Base-by-base conservation (phyloP, 2,329 filamentous ascomycete species). In the Diplodia intermedia region DNA sequence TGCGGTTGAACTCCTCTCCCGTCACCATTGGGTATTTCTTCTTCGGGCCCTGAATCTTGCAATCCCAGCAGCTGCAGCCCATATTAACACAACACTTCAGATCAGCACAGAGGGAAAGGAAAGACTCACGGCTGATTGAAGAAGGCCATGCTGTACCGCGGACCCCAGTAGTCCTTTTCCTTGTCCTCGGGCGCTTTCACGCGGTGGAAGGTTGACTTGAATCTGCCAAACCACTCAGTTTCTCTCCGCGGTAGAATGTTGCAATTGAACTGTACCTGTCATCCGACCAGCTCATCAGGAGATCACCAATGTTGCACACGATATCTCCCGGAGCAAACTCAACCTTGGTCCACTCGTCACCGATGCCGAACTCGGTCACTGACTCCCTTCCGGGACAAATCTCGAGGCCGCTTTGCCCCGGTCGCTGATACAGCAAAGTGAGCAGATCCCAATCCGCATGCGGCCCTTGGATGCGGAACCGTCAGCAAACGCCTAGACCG, bases 271-370 rank as follows among this genome's bases (percentile, higher is more conserved):
- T 29, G 12, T 52, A 62, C 60, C 60, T 63, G 29, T 90, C 89
- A 73, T 90, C 88, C 33, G 83, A 86, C 87, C 88, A 89, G 52
- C 82, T 85, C 88, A 90, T 90, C 18, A 90, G 80, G 66, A 90
- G 78, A 73, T 90, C 88, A 4, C 88, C 88, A 69, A 90, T 88
- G 71, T 89, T 90, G 76, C 88, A 90, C 9, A 90, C 85, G 67
- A 88, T 86, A 69, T 84, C 84, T 0, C 83, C 85, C 0, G 80
- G 79, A 2, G 74, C 77, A 6, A 85, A 85, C 69, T 86, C 83
- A n/a, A 90, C 83, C 69, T 86, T 86, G 11, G 88, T 90, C 88
- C 88, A 90, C 0, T 77, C 77, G 72, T 90, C 87, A 1, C 86
- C 86, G 55, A 84, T 81, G 0, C 83, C 88, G 70, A 88, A 89